Conservation (phyloP, 176 grass and related monocot species). For the Rhipidocladum racemiflorum region DNA sequence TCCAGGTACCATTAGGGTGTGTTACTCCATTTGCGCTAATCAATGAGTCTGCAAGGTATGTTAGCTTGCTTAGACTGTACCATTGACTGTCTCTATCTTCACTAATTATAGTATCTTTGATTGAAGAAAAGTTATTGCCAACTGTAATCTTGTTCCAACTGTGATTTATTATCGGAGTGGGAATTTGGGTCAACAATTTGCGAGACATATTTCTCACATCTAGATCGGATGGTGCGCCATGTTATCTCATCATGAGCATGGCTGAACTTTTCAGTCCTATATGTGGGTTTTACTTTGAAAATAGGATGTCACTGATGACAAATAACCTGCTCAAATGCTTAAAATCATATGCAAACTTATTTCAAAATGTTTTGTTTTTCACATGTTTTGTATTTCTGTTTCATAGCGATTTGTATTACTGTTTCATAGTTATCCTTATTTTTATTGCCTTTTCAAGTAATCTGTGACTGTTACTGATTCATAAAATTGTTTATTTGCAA, state of each 20-base stretch:
- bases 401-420: neutral
- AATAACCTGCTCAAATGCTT: slow-evolving; percentile 18
- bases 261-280: neutral
- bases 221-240: neutral
- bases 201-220: slow-evolving; percentile 3
- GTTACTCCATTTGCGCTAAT: slow-evolving; percentile 94
- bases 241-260: slow-evolving; percentile 12
- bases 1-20: slow-evolving; percentile 81
- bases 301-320: neutral
- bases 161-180: neutral
- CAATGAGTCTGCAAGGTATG: slow-evolving; percentile 85
- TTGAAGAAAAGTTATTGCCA: neutral
- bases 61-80: slow-evolving; percentile 17
- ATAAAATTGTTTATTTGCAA: slow-evolving; percentile 18
- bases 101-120: neutral
- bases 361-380: slow-evolving; percentile 10
- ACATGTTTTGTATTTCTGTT: neutral
- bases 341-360: neutral
- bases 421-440: slow-evolving; percentile 16
- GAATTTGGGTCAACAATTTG: neutral
- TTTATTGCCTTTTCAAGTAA: slow-evolving; percentile 12
- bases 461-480: slow-evolving; percentile 8
- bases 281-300: neutral
- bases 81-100: neutral
- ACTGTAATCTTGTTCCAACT: slow-evolving; percentile 18